Percentiles rank a stretch among this genome's conserved stretches.
These are phyloP conservation scores for Croton setiger DNA, from an alignment of 441 rosid genomes.

Conservation along the genomic window DNA sequence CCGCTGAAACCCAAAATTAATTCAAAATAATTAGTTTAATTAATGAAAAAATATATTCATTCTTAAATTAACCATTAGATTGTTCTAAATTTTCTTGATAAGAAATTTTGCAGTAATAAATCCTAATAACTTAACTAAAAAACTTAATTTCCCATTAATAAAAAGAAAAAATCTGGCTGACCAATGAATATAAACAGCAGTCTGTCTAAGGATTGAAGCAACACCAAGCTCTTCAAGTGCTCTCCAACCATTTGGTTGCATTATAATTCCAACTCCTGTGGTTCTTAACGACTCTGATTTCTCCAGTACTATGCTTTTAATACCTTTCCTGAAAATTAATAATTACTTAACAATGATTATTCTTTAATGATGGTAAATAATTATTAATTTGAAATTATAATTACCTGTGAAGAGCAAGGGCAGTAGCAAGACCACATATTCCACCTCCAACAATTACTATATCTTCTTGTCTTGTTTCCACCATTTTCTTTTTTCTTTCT, in stretches of 20 bases:
- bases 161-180: too few species aligned
- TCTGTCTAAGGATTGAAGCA: conserved; percentile 38
- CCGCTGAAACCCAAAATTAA: conserved; percentile 9
- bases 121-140: too few species aligned
- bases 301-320: conserved; percentile 45
- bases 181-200: conserved; percentile 24
- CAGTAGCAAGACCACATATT: conserved; percentile 61
- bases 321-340: conserved; percentile 39
- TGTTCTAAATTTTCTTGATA: too few species aligned
- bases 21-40: neutral
- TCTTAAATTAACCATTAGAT: too few species aligned
- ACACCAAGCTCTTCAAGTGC: conserved; percentile 52
- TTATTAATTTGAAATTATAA: too few species aligned
- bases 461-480: conserved; percentile 9
- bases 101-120: too few species aligned
- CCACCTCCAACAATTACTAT: conserved; percentile 62
- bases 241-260: conserved; percentile 56
- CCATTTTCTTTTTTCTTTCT: neutral
- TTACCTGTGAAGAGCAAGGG: conserved; percentile 68
- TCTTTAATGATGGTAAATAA: too few species aligned
- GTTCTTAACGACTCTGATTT: conserved; percentile 36
- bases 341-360: too few species aligned
- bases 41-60: too few species aligned
- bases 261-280: conserved; percentile 41
- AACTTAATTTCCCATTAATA: too few species aligned